Base-by-base conservation (phyloP, 192 early-diverging fungal species). In the Entomortierella lignicola region DNA sequence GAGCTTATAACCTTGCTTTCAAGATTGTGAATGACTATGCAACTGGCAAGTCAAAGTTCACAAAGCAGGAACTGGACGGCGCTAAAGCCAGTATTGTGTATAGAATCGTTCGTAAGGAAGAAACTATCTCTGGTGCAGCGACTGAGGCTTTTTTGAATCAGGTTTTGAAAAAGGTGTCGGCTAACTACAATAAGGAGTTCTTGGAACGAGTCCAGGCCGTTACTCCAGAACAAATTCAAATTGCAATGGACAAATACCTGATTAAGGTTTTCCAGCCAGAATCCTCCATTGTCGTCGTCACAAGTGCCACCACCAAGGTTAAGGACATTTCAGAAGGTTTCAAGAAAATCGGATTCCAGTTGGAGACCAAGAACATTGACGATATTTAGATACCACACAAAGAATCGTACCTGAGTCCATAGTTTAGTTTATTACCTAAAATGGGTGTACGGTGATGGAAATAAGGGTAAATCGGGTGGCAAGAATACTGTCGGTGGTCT, bases 71-170 rank as follows among this genome's bases (percentile, higher is more conserved):
- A 23, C 55, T 89, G 27, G 88, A 87, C 48, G 88, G 86, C 60
- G 88, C 88, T 27, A 87, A 87, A 77, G 87, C 86, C 65, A 81
- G 85, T 26, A 85, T 89, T 12, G 87, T 89, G 51, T 87, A 84
- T 57, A 69, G 80, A 60, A 72, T 87, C 25, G 86, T 87, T 10
- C 67, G 64, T 32, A 79, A 77, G 52, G 88, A 82, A 58, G 79
- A 80, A 27, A 62, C 60, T 29, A 68, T 72, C 27, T 71, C 63
- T 27, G 63, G 72, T 20, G 81, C 86, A 8, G 88, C 88, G 0
- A 73, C 71, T 6, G 79, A 85, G 32, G 81, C 84, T 0, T 89
- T 89, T 62, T 67, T 85, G 15, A 81, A 84, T 55, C 85, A 85
- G 47, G 81, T 85, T 8, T 59, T 89, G 18, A 85, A 83, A 42